Evolutionary conservation across 1,284 basidiomycete species (phyloP), one percentile per base, ranked within the genome.

Genomic region (Cystobasidium pallidum): DNA sequence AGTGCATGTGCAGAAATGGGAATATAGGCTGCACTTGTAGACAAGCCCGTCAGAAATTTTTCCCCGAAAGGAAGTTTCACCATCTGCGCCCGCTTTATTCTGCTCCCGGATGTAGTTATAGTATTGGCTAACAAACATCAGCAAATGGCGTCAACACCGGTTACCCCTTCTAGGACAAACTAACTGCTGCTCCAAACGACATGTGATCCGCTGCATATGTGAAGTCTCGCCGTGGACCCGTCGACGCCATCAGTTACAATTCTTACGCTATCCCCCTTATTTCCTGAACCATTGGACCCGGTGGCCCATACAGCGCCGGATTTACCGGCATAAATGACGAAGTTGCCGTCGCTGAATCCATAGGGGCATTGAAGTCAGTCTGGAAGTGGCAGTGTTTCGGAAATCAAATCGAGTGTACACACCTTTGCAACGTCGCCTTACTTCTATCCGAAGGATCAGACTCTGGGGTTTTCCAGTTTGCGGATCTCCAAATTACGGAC

Each of bases 241-340:
- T 7, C 41, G 11, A 30, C 7, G 6, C 19, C 13, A 21, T 21
- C 36, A 21, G n/a, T 11, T 11, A 3, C 39, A 39, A 64, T 34
- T 49, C 19, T 52, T 15, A 34, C 21, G 2, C 11, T 51, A 24
- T 47, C 43, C 8, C n/a, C 62, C 13, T 34, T 51, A 17, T 64
- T 49, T 3, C 45, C 39, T 10, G 39, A 10, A 26, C 59, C 78
- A 24, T 75, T 75, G 15, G 77, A 77, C 24, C 70, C 74, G 13
- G 66, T 74, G 11, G 78, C 78, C 76, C 76, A 79, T 10, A 73
- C 63, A 11, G 70, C 62, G 15, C 75, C 70, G n/a, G 34, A 52
- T 13, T 47, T 36, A 26, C 65, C 66, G 1, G 65, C 68, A 51
- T 78, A 78, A 8, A 78, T 65, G 21, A 77, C 77, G 8, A 75